Percentiles rank a stretch among this genome's conserved stretches.
These are phyloP conservation scores for Colletotrichum brevisporum DNA, from an alignment of 2,329 filamentous ascomycete genomes.

Conservation along the genomic window DNA sequence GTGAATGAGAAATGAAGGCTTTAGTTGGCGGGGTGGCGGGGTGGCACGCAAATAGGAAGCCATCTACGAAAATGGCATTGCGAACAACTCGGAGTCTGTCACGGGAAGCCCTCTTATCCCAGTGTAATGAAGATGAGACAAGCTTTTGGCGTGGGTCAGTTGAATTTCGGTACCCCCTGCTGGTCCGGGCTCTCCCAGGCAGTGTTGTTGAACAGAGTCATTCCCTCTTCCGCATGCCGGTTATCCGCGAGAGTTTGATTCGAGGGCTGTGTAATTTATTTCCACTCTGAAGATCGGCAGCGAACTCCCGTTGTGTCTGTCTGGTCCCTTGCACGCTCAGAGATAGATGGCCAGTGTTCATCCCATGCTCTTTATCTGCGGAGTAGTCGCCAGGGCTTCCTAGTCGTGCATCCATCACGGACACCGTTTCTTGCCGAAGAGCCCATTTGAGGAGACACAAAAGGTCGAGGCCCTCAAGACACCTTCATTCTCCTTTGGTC, in stretches of 20 bases:
- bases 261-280: background rate
- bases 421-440: too few species aligned
- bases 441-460: background rate
- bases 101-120: background rate
- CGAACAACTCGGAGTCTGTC: background rate
- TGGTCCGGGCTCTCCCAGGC: background rate
- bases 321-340: background rate
- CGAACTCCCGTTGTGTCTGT: background rate
- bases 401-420: too few species aligned
- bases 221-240: background rate
- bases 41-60: too few species aligned
- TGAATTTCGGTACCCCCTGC: background rate
- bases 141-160: background rate
- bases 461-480: too few species aligned
- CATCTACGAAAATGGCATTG: background rate
- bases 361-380: constrained; percentile 6
- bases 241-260: constrained; percentile 1
- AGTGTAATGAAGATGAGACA: constrained; percentile 5
- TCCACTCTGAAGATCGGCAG: background rate
- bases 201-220: too few species aligned
- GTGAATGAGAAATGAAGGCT: too few species aligned
- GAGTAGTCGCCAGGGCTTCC: background rate
- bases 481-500: background rate
- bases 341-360: background rate
- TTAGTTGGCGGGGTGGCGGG: too few species aligned